These are phyloP conservation scores for Saccharomycopsis sp. DNA, from an alignment of 805 yeast species.

Conservation along the genomic window DNA sequence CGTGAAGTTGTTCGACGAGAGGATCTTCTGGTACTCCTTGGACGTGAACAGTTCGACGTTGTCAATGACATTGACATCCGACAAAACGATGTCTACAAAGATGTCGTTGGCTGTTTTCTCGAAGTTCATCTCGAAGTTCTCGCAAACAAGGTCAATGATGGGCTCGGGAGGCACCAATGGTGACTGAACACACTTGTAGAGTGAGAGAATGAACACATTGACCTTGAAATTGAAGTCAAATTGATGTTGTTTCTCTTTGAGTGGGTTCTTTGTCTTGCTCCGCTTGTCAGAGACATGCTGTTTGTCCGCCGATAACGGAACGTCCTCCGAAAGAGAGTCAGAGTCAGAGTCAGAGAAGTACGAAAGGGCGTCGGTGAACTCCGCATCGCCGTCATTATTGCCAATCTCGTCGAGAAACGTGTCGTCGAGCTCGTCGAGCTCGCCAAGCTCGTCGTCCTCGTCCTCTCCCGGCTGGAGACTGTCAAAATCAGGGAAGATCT, in stretches of 20 bases:
- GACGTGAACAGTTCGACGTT: conserved; percentile 58
- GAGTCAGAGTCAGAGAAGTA: conserved; percentile 5
- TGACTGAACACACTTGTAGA: conserved; percentile 63
- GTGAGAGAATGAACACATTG: conserved; percentile 51
- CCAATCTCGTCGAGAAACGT: not conserved
- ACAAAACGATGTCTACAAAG: conserved; percentile 57
- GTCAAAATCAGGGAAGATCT: conserved; percentile 51
- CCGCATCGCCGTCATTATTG: conserved; percentile 21
- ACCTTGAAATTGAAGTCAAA: conserved; percentile 65
- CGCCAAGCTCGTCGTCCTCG: conserved; percentile 28
- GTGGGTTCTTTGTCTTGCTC: not conserved
- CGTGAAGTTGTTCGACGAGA: conserved; percentile 53
- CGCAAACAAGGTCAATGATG: conserved; percentile 68
- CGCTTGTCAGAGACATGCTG: not conserved
- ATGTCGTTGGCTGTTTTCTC: conserved; percentile 53
- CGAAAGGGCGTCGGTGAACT: conserved; percentile 21
- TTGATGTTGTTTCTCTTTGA: conserved; percentile 11
- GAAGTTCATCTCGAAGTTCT: conserved; percentile 52
- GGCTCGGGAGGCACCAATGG: conserved; percentile 55
- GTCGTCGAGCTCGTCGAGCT: conserved; percentile 6
- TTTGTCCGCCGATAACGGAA: not conserved
- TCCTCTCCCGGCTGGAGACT: conserved; percentile 25
- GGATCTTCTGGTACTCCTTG: conserved; percentile 57
- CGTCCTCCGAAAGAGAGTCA: conserved; percentile 10
- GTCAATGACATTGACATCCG: conserved; percentile 68